Evolutionary conservation across 2,329 filamentous ascomycete species (phyloP), one percentile per base, ranked within the genome.

Genomic region (Talaromyces sp.): DNA sequence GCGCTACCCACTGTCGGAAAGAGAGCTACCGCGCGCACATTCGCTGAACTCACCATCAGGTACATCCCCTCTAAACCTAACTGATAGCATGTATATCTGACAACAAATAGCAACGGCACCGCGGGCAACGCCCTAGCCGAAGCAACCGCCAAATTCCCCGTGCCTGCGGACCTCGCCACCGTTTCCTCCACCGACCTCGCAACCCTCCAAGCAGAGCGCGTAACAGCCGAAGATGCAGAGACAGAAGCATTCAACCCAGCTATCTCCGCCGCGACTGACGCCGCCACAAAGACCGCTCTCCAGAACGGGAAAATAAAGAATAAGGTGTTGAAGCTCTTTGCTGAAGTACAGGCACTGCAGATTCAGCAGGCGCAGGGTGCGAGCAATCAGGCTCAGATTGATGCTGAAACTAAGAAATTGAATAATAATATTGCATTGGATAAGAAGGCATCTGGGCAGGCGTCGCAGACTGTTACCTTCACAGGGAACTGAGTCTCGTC

Each of bases 121-220:
- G 50, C 50, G 22, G 50, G 50, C n/a, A 56, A 56, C n/a, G 50
- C 50, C 17, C 27, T 56, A 37, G 50, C 50, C 31, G 50, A 56
- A 56, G 50, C 50, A 37, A 56, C 50, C 31, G 50, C 50, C 50
- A 56, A 56, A 37, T 56, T 56, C 17, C 50, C 50, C 1, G 31
- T 56, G 31, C 50, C 50, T n/a, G 50, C 50, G 1, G 50, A 56
- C 50, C 50, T 56, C 17, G n/a, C 50, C 27, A 13, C 50, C 17
- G 50, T 56, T 4, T 35, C 50, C 1, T 13, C 50, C 4, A n/a
- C 31, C 17, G 50, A 56, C 31, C 31, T 56, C 3, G 9, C 3
- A 2, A 56, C 50, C 10, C 31, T 56, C 1, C 50, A 56, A 56
- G 31, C 50, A 13, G 50, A 56, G 31, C 50, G 50, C 31, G 50